phyloP scores from a whole-genome alignment of 2,329 filamentous ascomycete genomes.

The Myriosclerotinia curreyana region DNA sequence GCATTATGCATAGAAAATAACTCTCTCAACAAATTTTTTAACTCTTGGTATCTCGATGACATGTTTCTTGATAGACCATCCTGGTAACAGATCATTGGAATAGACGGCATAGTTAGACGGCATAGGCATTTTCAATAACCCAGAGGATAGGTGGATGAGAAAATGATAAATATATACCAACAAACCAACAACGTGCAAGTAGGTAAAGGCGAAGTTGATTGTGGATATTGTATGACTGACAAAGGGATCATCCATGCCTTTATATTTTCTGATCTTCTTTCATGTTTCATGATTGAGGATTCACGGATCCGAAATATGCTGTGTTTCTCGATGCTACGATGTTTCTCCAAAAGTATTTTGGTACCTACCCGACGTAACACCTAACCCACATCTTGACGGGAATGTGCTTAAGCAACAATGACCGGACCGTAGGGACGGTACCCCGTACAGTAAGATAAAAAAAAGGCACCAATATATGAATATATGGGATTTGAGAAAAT shows the following conservation, averaged over 20 bases:
- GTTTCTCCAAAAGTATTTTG: slow-evolving; percentile 4
- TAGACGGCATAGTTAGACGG: neutral
- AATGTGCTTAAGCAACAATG: slow-evolving; percentile 13
- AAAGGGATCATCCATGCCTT: slow-evolving; percentile 2
- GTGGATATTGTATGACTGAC: neutral
- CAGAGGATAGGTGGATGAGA: too few relatives aligned
- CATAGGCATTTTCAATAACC: too few relatives aligned
- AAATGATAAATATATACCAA: slow-evolving; percentile 1
- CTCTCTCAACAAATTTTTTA: neutral
- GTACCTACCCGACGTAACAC: slow-evolving; percentile 21
- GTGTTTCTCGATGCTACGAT: slow-evolving; percentile 7
- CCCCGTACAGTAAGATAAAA: slow-evolving; percentile 18
- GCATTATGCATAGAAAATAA: slow-evolving; percentile 2
- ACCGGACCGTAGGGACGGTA: slow-evolving; percentile 23
- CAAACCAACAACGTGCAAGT: slow-evolving; percentile 6
- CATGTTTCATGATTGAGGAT: neutral
- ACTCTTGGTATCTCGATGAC: neutral
- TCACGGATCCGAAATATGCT: slow-evolving; percentile 5
- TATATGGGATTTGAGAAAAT: neutral
- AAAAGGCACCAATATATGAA: neutral
- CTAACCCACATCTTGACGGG: slow-evolving; percentile 3
- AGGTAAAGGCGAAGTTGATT: slow-evolving; percentile 3
- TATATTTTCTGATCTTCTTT: neutral
- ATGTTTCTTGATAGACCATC: slow-evolving; percentile 11
- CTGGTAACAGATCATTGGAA: slow-evolving; percentile 19